phyloP scores from a whole-genome alignment of 2,329 filamentous ascomycete species.

The Diaporthe australafricana region DNA sequence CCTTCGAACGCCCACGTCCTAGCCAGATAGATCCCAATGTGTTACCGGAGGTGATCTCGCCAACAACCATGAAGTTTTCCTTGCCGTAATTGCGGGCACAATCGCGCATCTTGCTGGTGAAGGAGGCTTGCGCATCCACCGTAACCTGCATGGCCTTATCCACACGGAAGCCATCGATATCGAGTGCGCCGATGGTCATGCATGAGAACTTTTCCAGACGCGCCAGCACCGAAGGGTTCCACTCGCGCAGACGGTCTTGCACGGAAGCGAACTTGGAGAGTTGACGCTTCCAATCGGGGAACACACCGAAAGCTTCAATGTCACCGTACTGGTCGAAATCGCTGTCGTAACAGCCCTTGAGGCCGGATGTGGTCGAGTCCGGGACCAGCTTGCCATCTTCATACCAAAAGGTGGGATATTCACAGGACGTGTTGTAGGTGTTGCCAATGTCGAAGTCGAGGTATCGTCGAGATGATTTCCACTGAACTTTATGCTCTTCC shows the following conservation, averaged over 20 bases:
- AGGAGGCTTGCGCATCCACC: conserved; percentile 68
- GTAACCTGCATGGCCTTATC: conserved; percentile 72
- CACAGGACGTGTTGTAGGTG: conserved; percentile 61
- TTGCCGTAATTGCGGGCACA: conserved; percentile 68
- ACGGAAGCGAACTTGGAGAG: conserved; percentile 74
- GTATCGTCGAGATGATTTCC: conserved; percentile 65
- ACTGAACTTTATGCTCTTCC: conserved; percentile 66
- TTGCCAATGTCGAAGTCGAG: conserved; percentile 67
- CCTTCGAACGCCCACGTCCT: conserved; percentile 66
- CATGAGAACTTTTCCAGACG: conserved; percentile 71
- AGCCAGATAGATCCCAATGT: conserved; percentile 69
- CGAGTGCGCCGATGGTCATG: conserved; percentile 69
- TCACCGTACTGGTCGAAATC: conserved; percentile 73
- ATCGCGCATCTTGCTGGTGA: conserved; percentile 64
- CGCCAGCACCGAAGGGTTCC: conserved; percentile 66
- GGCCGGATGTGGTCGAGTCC: conserved; percentile 54
- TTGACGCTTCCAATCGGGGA: conserved; percentile 71
- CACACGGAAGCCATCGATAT: conserved; percentile 74
- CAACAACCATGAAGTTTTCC: conserved; percentile 72
- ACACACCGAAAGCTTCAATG: conserved; percentile 71
- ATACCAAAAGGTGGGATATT: conserved; percentile 71
- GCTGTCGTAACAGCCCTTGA: conserved; percentile 68
- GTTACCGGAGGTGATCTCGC: conserved; percentile 72
- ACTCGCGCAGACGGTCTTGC: conserved; percentile 74
- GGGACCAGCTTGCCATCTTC: conserved; percentile 65